Percentiles rank a stretch among this genome's conserved stretches.
Conservation (phyloP, 306 rosid genomes). For the Casuarina glauca region DNA sequence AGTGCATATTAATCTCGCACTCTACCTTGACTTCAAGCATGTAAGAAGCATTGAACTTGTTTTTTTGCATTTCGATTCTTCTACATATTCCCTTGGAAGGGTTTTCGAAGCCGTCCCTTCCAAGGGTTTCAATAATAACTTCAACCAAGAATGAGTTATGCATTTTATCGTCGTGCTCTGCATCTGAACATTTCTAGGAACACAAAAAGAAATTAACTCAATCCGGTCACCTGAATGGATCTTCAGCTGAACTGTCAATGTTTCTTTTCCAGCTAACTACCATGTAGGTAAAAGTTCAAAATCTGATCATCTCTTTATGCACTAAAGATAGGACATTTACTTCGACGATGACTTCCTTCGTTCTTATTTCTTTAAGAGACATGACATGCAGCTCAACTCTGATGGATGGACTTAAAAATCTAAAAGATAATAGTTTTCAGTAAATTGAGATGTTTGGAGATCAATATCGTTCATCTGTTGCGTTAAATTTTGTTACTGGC, state of each 20-base stretch:
- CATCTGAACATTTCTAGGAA: neutral
- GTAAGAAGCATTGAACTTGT: slow-evolving; percentile 3
- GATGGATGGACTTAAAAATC: neutral
- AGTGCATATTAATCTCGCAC: neutral
- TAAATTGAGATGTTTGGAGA: neutral
- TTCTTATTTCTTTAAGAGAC: too few relatives aligned
- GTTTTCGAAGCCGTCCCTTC: neutral
- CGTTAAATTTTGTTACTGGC: neutral
- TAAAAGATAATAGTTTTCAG: neutral
- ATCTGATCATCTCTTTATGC: too few relatives aligned
- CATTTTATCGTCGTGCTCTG: neutral
- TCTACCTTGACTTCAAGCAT: neutral
- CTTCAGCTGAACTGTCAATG: neutral
- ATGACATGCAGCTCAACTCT: too few relatives aligned
- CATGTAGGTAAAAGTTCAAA: too few relatives aligned
- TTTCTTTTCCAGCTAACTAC: neutral
- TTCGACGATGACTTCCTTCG: too few relatives aligned
- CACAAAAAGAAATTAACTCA: neutral
- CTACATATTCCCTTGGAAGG: too few relatives aligned
- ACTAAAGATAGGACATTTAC: too few relatives aligned
- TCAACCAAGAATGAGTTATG: neutral
- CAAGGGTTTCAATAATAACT: neutral
- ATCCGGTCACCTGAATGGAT: neutral
- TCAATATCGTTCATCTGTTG: neutral
- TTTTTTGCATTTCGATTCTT: neutral